Base-by-base conservation (phyloP, 2,329 filamentous ascomycete genomes). In the Paracamarosporium sp. region DNA sequence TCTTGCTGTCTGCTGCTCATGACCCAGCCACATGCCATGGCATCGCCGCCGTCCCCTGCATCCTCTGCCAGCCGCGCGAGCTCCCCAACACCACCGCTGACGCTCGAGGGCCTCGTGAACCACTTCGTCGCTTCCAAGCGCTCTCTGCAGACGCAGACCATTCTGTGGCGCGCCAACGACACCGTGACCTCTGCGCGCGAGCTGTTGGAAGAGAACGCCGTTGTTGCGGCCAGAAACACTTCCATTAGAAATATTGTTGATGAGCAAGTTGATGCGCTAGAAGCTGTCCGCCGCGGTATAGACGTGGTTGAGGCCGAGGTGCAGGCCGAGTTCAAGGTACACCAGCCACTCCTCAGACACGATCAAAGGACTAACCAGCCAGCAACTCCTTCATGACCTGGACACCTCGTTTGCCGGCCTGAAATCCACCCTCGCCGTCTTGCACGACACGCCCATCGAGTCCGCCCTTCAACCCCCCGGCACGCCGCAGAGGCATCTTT, bases 91-190 rank as follows among this genome's bases (percentile, higher is more conserved):
- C 43, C 63, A 69, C 70, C 76, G 28, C 78, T 79, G 30, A 76
- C 76, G 24, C 85, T 96, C 70, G 92, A 96, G 67, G 88, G 87
- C 24, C 87, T 98, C 41, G 91, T 97, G 55, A 86, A 88, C 52
- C 88, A 96, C 78, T 89, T 97, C 33, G 87, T 97, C 38, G 89
- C 90, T 28, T 91, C 94, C 8, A 97, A 97, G 75, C 88, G 92
- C 43, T 93, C 93, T 1, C 85, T 98, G 4, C 91, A 90, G 15
- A 92, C 92, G 11, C 93, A 96, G 74, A 87, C 84, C 40, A 88
- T 91, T 59, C 92, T 97, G 50, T 89, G 91, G 73, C 90, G 91
- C 58, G 93, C 93, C 63, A 93, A 95, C 72, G 90, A 96, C 70
- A 88, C 97, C 55, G 90, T 95, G 43, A 92, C 87, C 20, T 82